Evolutionary conservation across 2,329 filamentous ascomycete genomes (phyloP).

Genomic region (Aspergillus brunneoviolaceus): DNA sequence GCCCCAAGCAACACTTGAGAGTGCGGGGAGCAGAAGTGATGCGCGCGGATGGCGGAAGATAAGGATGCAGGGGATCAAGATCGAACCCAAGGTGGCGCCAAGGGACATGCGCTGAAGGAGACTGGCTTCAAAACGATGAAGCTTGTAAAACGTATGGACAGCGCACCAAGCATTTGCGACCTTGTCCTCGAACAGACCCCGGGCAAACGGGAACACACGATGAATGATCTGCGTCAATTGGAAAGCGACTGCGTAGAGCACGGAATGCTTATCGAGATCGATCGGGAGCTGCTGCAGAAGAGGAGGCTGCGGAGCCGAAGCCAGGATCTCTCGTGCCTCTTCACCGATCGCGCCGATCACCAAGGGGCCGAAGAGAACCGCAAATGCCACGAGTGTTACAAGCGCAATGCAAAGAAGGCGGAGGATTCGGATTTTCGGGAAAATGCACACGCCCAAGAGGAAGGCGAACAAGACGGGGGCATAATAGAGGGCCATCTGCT

Average conservation of each 20-base stretch:
- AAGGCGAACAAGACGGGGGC: conserved; percentile 91
- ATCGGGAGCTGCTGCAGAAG: conserved; percentile 58
- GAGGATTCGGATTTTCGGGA: conserved; percentile 65
- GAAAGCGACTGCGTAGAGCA: conserved; percentile 72
- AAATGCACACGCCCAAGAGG: conserved; percentile 81
- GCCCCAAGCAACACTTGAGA: conserved; percentile 86
- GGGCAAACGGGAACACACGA: conserved; percentile 91
- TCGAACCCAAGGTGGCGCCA: conserved; percentile 70
- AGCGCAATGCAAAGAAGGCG: conserved; percentile 74
- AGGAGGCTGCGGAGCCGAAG: conserved; percentile 63
- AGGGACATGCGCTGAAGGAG: conserved; percentile 76
- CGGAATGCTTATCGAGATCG: conserved; percentile 62
- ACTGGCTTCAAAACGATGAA: conserved; percentile 69
- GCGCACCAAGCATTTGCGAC: conserved; percentile 98
- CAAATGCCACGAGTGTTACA: conserved; percentile 71
- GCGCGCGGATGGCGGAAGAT: conserved; percentile 77
- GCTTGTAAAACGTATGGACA: conserved; percentile 83
- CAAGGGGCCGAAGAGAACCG: conserved; percentile 72
- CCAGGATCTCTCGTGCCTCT: conserved; percentile 61
- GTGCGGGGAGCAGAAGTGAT: conserved; percentile 72
- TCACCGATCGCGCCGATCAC: conserved; percentile 71
- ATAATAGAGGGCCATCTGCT: conserved; percentile 99
- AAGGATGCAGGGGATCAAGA: conserved; percentile 74
- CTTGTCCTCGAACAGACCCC: conserved; percentile 98
- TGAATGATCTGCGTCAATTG: conserved; percentile 82